Base-by-base conservation (phyloP, 1,139 yeast species). In the Pichia sp. region DNA sequence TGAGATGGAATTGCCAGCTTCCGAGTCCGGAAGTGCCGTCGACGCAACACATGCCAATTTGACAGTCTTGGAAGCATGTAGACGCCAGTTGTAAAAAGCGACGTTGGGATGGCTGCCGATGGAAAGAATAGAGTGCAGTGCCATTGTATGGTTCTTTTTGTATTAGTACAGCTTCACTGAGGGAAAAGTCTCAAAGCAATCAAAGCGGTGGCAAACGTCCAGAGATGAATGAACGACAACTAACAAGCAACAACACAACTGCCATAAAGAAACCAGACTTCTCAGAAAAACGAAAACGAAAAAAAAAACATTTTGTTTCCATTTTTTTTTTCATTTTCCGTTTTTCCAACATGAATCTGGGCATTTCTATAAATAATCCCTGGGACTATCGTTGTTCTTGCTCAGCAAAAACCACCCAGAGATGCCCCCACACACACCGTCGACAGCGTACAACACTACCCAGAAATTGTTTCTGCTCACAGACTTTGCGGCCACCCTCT, bases 31-130 rank as follows among this genome's bases (percentile, higher is more conserved):
- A 8, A 53, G 38, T 12, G 47, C 23, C 8, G 49, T 48, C 16
- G 51, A 43, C 26, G 52, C 66, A 20, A 76, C 68, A 16, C 72
- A 55, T 2, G 76, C 62, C 16, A 74, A 60, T 32, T 68, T 68
- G 30, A 69, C 68, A 3, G 69, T 59, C 26, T 66, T 65, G 1
- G 77, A 67, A 50, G 68, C 67, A 44, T 64, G 68, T 46, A 74
- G 59, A 46, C 77, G 63, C 80, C 80, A 76, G 39, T 70, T 74
- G 59, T 76, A 76, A 57, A 75, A 76, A 25, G 72, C 69, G 26
- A 75, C 60, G 56, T 75, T 74, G 18, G 80, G 76, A 57, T 73
- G 76, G 30, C 68, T 59, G 29, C 80, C 79, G 56, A 75, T 72
- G 4, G 61, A 54, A 18, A 62, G 51, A 20, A 61, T 52, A 39